phyloP scores from a whole-genome alignment of 345 rosid genomes.

The Murraya koenigii region DNA sequence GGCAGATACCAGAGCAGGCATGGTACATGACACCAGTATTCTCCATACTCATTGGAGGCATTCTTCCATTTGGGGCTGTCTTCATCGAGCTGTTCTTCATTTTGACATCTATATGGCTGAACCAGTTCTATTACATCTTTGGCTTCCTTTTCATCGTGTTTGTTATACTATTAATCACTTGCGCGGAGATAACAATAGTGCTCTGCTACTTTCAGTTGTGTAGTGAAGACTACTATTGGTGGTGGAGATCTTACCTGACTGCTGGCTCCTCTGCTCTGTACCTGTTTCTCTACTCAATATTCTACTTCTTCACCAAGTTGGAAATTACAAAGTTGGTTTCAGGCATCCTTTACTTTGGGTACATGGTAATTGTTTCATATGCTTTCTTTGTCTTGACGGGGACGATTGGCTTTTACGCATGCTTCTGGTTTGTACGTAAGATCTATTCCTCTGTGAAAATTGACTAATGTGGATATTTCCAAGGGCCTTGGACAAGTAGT shows the following conservation, averaged over 20 bases:
- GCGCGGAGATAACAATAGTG: slow-evolving; percentile 91
- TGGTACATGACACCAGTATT: slow-evolving; percentile 97
- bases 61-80: slow-evolving; percentile 96
- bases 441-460: slow-evolving; percentile 95
- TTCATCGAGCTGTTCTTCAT: slow-evolving; percentile 97
- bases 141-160: slow-evolving; percentile 98
- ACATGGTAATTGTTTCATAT: slow-evolving; percentile 83
- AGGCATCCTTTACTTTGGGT: slow-evolving; percentile 88
- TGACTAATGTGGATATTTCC: slow-evolving; percentile 49
- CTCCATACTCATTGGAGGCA: slow-evolving; percentile 91
- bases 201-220: slow-evolving; percentile 98
- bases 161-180: slow-evolving; percentile 75
- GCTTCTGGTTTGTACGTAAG: slow-evolving; percentile 96
- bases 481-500: not conserved
- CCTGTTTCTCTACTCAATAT: slow-evolving; percentile 91
- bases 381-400: slow-evolving; percentile 94
- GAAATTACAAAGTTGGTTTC: slow-evolving; percentile 91
- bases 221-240: slow-evolving; percentile 96
- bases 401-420: slow-evolving; percentile 91
- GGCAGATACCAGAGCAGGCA: slow-evolving; percentile 92
- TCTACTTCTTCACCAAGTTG: slow-evolving; percentile 95
- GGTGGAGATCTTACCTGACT: slow-evolving; percentile 98
- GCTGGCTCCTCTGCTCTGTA: slow-evolving; percentile 95
- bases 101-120: slow-evolving; percentile 94
- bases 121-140: slow-evolving; percentile 98